Evolutionary conservation across 2,329 filamentous ascomycete species (phyloP).

Genomic region (Ophiosphaerella herpotricha): DNA sequence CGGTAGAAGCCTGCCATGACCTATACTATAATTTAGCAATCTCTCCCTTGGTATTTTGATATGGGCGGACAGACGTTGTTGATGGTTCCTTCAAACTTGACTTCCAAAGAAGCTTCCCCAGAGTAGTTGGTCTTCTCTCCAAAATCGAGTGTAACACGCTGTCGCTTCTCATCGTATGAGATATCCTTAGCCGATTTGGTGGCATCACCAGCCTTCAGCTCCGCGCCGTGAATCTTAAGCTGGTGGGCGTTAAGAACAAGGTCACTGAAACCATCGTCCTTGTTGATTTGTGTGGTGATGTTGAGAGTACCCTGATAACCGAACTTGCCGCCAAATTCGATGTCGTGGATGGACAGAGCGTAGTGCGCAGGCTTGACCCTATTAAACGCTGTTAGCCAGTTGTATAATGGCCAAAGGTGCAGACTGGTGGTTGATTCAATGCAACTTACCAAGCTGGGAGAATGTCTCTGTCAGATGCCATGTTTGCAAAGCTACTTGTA

Average conservation of each 20-base stretch:
- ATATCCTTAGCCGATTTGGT: conserved; percentile 68
- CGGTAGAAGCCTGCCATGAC: conserved; percentile 90
- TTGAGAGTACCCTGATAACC: conserved; percentile 83
- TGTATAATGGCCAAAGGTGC: neutral
- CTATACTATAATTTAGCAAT: conserved; percentile 17
- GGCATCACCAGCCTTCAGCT: conserved; percentile 63
- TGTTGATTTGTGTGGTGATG: conserved; percentile 75
- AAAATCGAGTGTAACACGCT: conserved; percentile 82
- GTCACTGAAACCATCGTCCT: conserved; percentile 66
- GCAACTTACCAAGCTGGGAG: conserved; percentile 49
- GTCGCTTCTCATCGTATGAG: conserved; percentile 79
- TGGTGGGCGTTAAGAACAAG: conserved; percentile 86
- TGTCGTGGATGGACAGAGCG: conserved; percentile 75
- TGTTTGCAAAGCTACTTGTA: conserved; percentile 41
- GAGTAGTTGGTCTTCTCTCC: conserved; percentile 70
- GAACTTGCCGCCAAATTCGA: conserved; percentile 75
- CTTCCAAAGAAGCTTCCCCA: conserved; percentile 67
- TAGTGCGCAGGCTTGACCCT: conserved; percentile 87
- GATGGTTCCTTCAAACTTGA: conserved; percentile 79
- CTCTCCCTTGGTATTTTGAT: neutral
- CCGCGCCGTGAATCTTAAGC: conserved; percentile 73
- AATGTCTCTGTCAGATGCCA: conserved; percentile 54
- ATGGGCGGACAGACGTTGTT: conserved; percentile 65
- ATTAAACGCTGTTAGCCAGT: conserved; percentile 18
- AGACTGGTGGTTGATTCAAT: neutral